These are phyloP conservation scores for Kalmusia sp. DNA, from an alignment of 2,329 filamentous ascomycete genomes.

Conservation along the genomic window DNA sequence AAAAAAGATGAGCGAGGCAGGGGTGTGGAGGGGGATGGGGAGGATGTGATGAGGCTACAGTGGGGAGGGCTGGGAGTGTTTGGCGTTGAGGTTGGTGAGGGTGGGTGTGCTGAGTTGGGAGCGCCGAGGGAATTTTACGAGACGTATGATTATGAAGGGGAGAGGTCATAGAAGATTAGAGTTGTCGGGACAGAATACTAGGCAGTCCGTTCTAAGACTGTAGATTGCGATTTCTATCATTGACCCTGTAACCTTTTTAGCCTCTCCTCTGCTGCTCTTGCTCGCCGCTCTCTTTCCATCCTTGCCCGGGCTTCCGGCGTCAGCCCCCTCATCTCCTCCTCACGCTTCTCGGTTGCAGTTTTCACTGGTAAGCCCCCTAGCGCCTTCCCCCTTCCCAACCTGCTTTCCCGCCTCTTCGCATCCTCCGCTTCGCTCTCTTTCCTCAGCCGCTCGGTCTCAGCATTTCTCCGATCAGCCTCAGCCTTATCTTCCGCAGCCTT, in stretches of 20 bases:
- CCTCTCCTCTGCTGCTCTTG: constrained; percentile 89
- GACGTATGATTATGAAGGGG: not conserved
- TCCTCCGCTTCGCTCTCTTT: constrained; percentile 60
- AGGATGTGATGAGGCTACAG: constrained; percentile 8
- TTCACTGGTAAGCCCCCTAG: constrained; percentile 68
- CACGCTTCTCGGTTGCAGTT: constrained; percentile 79
- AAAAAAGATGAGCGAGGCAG: constrained; percentile 30
- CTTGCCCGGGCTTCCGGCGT: constrained; percentile 85
- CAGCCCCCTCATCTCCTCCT: constrained; percentile 84
- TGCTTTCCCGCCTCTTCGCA: constrained; percentile 59
- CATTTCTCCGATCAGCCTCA: constrained; percentile 68
- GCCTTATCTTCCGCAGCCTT: constrained; percentile 70
- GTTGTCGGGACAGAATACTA: too few species aligned
- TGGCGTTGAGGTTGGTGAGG: not conserved
- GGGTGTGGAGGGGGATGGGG: constrained; percentile 30
- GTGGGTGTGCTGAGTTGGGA: constrained; percentile 7
- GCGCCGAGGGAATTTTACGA: constrained; percentile 8
- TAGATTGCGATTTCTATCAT: not conserved
- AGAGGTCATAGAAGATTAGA: too few species aligned
- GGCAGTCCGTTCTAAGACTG: too few species aligned
- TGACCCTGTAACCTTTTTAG: constrained; percentile 61
- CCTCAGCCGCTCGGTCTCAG: constrained; percentile 75
- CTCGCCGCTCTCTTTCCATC: constrained; percentile 86
- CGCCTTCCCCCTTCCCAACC: constrained; percentile 56
- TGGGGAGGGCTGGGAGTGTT: constrained; percentile 9